phyloP scores from a whole-genome alignment of 2,329 filamentous ascomycete species.

The Talaromyces sp. region DNA sequence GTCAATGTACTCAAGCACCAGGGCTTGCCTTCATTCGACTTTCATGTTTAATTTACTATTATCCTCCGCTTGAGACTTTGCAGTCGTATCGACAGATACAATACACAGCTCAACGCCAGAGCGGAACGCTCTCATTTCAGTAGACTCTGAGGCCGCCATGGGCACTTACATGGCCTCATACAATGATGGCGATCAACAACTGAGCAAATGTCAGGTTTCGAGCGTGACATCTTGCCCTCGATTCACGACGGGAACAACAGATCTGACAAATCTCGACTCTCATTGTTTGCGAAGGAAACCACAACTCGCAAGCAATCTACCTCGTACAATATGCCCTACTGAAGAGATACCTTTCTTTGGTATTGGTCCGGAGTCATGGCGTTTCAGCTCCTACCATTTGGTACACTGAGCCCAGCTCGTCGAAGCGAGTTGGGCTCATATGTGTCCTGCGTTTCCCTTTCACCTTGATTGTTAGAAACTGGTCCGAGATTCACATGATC shows the following conservation, averaged over 20 bases:
- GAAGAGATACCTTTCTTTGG: not conserved
- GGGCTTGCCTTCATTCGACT: not conserved
- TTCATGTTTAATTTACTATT: not conserved
- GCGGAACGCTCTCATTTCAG: not conserved
- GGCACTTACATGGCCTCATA: not conserved
- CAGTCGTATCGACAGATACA: not conserved
- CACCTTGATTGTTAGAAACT: too few species aligned
- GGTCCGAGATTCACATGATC: too few species aligned
- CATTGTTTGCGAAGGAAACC: not conserved
- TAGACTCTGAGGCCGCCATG: not conserved
- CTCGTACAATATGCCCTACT: too few species aligned
- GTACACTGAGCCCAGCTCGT: not conserved
- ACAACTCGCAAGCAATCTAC: too few species aligned
- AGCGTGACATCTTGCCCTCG: not conserved
- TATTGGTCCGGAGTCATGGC: not conserved
- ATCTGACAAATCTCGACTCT: not conserved
- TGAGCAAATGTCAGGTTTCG: not conserved
- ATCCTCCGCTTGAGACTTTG: not conserved
- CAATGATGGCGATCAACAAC: not conserved
- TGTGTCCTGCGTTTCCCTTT: too few species aligned
- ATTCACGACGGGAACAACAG: not conserved
- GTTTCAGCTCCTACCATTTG: not conserved
- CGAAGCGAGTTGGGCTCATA: not conserved
- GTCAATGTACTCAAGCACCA: too few species aligned
- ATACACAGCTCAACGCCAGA: not conserved